Base-by-base conservation (phyloP, 257 asterid species). In the Striga asiatica region DNA sequence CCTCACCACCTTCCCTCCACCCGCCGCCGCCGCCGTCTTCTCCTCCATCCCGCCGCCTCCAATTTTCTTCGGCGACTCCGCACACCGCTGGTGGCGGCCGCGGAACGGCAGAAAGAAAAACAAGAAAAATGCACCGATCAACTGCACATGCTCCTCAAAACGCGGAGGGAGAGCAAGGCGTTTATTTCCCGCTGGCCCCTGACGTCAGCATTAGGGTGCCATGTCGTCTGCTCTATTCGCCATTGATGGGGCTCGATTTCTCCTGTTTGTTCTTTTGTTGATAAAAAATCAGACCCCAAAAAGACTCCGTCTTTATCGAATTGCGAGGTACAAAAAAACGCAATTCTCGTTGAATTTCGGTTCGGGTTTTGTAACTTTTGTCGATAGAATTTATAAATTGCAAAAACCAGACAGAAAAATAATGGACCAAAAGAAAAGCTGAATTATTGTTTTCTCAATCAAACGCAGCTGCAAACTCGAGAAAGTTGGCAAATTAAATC, bases 111-210 rank as follows among this genome's bases (percentile, higher is more conserved):
- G 62, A 61, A 76, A 24, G 11, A 87, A 69, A 19, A 81, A 27
- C 75, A 83, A 6, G 46, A 81, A 54, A 32, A 83, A 70, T 2
- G 94, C 84, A 60, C 74, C 73, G 16, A 81, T 58, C 35, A 87
- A 60, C 47, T 76, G 71, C 65, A 77, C 27, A 79, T 43, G 52
- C 83, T 77, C 80, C 77, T 65, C 78, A 83, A 65, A 4, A 71
- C 77, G 54, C 80, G 81, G 14, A 79, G 63, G 3, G 85, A 79
- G 21, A 83, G 66, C 66, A 87, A 56, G 4, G 84, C 93, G 8
- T 61, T 78, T 56, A 83, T 71, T 59, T 72, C 3, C 89, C 87
- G 72, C 96, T 87, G 8, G 89, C 93, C 27, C 96, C 96, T 8
- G 96, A 81, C 49, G 89, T 87, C 67, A 87, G 70, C 76, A 87